Evolutionary conservation across 192 early-diverging fungal genomes (phyloP), one percentile per base, ranked within the genome.

Genomic region (Gamsiella multidivaricata): DNA sequence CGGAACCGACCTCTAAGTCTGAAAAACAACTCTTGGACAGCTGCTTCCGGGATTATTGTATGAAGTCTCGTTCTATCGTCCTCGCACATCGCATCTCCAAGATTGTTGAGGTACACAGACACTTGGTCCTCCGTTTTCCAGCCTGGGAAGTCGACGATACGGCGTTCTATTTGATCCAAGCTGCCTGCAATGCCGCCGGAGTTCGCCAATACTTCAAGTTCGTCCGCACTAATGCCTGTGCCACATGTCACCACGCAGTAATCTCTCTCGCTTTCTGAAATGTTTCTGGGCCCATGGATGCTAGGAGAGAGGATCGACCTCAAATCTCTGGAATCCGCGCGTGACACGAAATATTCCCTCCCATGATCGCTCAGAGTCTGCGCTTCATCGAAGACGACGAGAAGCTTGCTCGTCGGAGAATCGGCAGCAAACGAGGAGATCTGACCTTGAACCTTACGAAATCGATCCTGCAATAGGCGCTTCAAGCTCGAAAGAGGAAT

Each of bases 241-340:
- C 70, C 61, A 64, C 61, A 72, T 39, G 70, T 72, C 70, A 72
- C 70, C 36, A 72, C 47, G 54, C 70, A 64, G 31, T 64, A 72
- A 54, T 64, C 46, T 42, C 25, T 17, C 17, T 0, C n/a, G 28
- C 37, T 56, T 31, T 14, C 20, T 17, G 47, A 72, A 64, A 72
- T 64, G 42, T 32, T 72, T 54, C 70, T 72, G 17, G 57, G 54
- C 26, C 69, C 69, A 42, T 63, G 61, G 17, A 71, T 63, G 29
- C 56, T 71, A 71, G 69, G 69, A 57, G 60, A 63, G 34, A 63
- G 60, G 18, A 63, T 54, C 45, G 69, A 63, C 23, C 69, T 71
- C 15, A 56, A 18, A 51, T 62, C 61, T 22, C 61, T 32, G 54
- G 54, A 36, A 43, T 71, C 61, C 18, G 69, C 61, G 50, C n/a